Base-by-base conservation (phyloP, 495 filamentous ascomycete species). In the Cetradonia linearis region DNA sequence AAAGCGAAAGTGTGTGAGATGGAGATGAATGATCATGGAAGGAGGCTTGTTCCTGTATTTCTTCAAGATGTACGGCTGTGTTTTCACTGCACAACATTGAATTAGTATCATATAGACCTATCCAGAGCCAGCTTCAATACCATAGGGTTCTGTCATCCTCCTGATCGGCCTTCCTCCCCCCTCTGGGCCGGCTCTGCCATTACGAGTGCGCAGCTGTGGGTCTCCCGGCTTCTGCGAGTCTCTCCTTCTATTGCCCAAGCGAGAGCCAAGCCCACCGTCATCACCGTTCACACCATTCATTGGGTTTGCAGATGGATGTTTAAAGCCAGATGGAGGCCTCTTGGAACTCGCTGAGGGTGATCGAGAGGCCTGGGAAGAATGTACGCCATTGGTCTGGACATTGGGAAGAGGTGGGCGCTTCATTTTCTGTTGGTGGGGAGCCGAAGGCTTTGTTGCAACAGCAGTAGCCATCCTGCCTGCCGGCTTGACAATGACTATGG, bases 1-100 rank as follows among this genome's bases (percentile, higher is more conserved):
- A 71, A 99, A 95, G 53, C 89, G 86, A 69, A 95, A 96, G 72
- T 95, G 83, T 5, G 78, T 86, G 4, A 83, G 80, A 68, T 96
- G 84, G 1, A 99, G 74, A 72, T 97, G 91, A 38, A 99, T 72
- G 46, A 91, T 83, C 10, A 97, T 75, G 13, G 90, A 96, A 0
- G 94, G 92, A 14, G 81, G 81, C 11, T 75, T 75, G 65, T 85
- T 91, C 5, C 78, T 73, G 70, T 84, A 94, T 74, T 92, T 96
- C 66, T 80, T 83, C 2, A 98, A 80, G 50, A 98, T 89, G 67
- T 95, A 86, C 5, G 77, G 69, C 27, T 83, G 81, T 31, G 83
- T 86, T 69, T 84, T 80, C 34, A 88, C 50, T 54, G 84, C 87
- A 55, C 13, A 42, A n/a, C 42, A 28, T 27, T 30, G 20, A 8